These are phyloP conservation scores for Fraxinus angustifolia DNA, from an alignment of 305 asterid species.

Conservation along the genomic window DNA sequence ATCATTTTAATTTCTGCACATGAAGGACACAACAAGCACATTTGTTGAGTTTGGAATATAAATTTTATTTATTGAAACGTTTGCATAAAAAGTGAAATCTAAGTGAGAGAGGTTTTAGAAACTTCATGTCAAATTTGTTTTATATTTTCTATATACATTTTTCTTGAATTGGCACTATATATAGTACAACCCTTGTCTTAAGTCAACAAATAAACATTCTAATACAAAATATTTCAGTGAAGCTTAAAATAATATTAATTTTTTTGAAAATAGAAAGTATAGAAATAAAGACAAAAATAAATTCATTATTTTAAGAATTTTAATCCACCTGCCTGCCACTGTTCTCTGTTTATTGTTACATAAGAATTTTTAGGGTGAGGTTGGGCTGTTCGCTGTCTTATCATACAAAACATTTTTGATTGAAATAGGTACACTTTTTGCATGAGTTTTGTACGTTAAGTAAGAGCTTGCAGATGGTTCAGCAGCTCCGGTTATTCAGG, in stretches of 20 bases:
- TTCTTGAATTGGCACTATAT: neutral
- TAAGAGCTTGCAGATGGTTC: constrained; percentile 92
- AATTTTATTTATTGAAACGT: neutral
- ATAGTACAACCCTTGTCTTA: neutral
- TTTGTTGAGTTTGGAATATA: neutral
- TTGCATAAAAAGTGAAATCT: neutral
- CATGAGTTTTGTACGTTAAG: constrained; percentile 88
- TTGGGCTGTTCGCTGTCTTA: neutral
- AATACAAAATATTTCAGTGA: neutral
- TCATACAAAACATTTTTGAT: neutral
- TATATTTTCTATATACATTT: neutral
- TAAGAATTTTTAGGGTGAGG: neutral
- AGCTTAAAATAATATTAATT: neutral
- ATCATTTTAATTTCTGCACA: neutral
- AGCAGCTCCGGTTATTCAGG: constrained; percentile 87
- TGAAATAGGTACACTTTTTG: constrained; percentile 68
- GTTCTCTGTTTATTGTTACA: neutral
- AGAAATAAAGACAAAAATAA: neutral
- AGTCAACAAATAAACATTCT: neutral
- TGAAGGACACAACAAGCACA: neutral
- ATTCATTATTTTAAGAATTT: neutral
- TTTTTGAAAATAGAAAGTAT: neutral
- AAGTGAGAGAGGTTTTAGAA: neutral
- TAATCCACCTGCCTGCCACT: neutral
- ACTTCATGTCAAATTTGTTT: neutral